Evolutionary conservation across 805 yeast genomes (phyloP), one percentile per base, ranked within the genome.

Genomic region (Candida germanica): DNA sequence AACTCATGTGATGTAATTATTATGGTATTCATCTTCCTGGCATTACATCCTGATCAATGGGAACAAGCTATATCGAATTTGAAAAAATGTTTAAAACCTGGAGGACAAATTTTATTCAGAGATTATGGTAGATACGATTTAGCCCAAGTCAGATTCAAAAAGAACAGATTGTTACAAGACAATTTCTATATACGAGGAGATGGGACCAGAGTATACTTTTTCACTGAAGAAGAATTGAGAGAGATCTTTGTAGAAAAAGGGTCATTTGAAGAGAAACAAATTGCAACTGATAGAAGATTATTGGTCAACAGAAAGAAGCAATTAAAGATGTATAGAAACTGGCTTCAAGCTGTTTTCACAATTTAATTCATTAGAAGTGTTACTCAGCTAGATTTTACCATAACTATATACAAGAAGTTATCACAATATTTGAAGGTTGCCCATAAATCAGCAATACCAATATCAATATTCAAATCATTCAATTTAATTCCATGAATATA

Each of bases 111-210:
- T 23, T 69, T 91, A 29, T 86, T 93, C 59, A 71, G 98, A 55
- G 98, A 93, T 58, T 93, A 93, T 55, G 98, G 97, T 2, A 75
- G 97, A 46, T 93, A 91, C 54, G 98, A 93, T 61, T 68, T 93
- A 59, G 96, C 98, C 0, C 98, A 93, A 56, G 83, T 93, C 37
- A 66, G 98, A 49, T 88, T 91, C 68, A 93, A 93, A 61, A 85
- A 84, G 57, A 83, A 86, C 31, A 75, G 98, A 50, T 61, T 87
- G 18, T 59, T 93, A 37, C 96, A 87, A 36, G 97, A 91, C 38
- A 89, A 93, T 59, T 93, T 93, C 54, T 93, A 93, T 60, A 87
- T 89, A 25, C 77, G 98, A 53, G 98, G 98, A 25, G 98, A 93
- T 57, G 98, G 98, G 31, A 93, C 98, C 0, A 72, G 98, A 49